Conservation (phyloP, 345 rosid genomes). For the Hypericum androsaemum region DNA sequence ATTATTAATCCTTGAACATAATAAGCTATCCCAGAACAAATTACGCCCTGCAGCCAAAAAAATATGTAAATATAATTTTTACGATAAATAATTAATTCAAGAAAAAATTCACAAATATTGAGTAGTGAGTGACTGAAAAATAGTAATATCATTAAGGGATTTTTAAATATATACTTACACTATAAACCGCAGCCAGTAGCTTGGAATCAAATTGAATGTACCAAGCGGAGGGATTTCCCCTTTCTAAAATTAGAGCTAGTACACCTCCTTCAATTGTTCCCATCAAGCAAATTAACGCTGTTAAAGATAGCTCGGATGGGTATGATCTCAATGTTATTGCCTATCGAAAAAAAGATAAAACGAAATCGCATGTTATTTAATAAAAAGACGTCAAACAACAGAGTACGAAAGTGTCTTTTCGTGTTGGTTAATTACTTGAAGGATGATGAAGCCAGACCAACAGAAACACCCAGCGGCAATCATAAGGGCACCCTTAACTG, state of each 20-base stretch:
- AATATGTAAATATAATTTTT: too few relatives aligned
- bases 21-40: slow-evolving; percentile 43
- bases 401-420: too few relatives aligned
- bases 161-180: slow-evolving; percentile 24
- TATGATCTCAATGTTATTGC: slow-evolving; percentile 45
- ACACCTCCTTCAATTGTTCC: slow-evolving; percentile 45
- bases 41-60: slow-evolving; percentile 37
- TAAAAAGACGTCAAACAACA: too few relatives aligned
- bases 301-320: slow-evolving; percentile 58
- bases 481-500: slow-evolving; percentile 46
- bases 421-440: slow-evolving; percentile 34
- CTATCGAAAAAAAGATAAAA: slow-evolving; percentile 16
- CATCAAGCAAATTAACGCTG: slow-evolving; percentile 50
- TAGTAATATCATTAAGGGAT: background rate
- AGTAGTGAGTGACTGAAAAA: too few relatives aligned
- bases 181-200: slow-evolving; percentile 31
- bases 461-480: slow-evolving; percentile 38
- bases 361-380: too few relatives aligned
- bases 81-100: background rate
- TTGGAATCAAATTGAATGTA: slow-evolving; percentile 28
- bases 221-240: slow-evolving; percentile 44
- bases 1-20: slow-evolving; percentile 47
- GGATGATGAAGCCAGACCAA: slow-evolving; percentile 58
- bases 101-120: background rate
- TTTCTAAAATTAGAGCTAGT: slow-evolving; percentile 39